phyloP scores from a whole-genome alignment of 2,329 filamentous ascomycete species.

The Xylariomycetidae sp. region DNA sequence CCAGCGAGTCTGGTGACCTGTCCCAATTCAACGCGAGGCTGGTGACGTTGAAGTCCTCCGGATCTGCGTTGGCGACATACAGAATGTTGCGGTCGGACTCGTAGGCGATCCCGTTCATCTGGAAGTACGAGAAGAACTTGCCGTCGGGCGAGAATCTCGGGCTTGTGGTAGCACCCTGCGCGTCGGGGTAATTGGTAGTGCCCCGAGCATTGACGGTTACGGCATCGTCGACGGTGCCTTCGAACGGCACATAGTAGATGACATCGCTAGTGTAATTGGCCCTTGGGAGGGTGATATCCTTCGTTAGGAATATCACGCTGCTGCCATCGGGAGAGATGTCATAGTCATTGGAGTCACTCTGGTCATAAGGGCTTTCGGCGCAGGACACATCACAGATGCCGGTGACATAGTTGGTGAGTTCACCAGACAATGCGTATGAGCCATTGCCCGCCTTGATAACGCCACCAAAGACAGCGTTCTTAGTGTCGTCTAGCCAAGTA shows the following conservation, averaged over 20 bases:
- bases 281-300: slow-evolving; percentile 49
- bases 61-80: slow-evolving; percentile 40
- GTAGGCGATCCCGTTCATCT: slow-evolving; percentile 56
- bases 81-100: slow-evolving; percentile 40
- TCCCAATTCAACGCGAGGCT: slow-evolving; percentile 28
- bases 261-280: slow-evolving; percentile 46
- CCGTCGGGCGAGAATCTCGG: slow-evolving; percentile 54
- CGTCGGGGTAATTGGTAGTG: slow-evolving; percentile 23
- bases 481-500: slow-evolving; percentile 48
- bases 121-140: slow-evolving; percentile 53
- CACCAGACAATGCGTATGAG: slow-evolving; percentile 24
- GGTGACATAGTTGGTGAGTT: slow-evolving; percentile 30
- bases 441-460: slow-evolving; percentile 33
- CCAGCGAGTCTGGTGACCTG: slow-evolving; percentile 19
- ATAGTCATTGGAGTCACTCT: slow-evolving; percentile 54
- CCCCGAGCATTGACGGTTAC: slow-evolving; percentile 29
- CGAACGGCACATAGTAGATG: slow-evolving; percentile 30
- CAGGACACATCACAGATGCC: slow-evolving; percentile 29
- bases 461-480: slow-evolving; percentile 57
- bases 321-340: slow-evolving; percentile 46
- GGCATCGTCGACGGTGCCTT: slow-evolving; percentile 24
- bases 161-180: slow-evolving; percentile 29
- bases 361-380: slow-evolving; percentile 43
- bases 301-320: slow-evolving; percentile 49
- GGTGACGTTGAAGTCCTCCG: slow-evolving; percentile 36